A percentile compares a stretch with the other conserved stretches of the same genome.
These are phyloP conservation scores for Scleroderma citrinum DNA, from an alignment of 768 basidiomycete species.

Conservation along the genomic window DNA sequence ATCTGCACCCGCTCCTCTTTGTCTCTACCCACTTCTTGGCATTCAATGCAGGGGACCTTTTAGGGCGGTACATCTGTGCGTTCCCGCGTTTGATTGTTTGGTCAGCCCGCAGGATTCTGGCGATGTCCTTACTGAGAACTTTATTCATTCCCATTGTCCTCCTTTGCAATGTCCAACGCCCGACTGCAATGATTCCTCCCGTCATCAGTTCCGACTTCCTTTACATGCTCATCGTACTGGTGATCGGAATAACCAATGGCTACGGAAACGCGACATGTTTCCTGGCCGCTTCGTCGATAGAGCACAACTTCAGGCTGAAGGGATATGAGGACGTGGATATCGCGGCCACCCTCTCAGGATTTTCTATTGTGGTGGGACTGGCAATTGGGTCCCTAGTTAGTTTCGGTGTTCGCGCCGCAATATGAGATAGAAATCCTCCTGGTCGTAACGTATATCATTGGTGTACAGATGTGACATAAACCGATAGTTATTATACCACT, in stretches of 20 bases:
- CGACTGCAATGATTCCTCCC: constrained; percentile 21
- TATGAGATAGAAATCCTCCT: background rate
- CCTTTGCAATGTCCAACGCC: constrained; percentile 76
- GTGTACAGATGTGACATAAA: background rate
- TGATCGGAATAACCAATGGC: constrained; percentile 78
- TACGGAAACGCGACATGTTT: constrained; percentile 73
- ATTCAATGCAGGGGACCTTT: constrained; percentile 68
- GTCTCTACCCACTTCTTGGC: constrained; percentile 70
- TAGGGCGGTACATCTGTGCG: constrained; percentile 64
- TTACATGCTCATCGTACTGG: constrained; percentile 68
- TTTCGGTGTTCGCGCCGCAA: constrained; percentile 41
- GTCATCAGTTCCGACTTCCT: constrained; percentile 71
- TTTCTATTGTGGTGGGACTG: constrained; percentile 73
- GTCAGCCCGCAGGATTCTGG: constrained; percentile 57
- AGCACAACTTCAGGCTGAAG: constrained; percentile 69
- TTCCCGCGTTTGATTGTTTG: constrained; percentile 62
- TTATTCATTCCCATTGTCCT: constrained; percentile 84
- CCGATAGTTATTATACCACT: no score
- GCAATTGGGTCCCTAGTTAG: constrained; percentile 71
- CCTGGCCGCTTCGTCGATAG: constrained; percentile 77
- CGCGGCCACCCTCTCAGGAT: constrained; percentile 76
- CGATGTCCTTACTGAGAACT: constrained; percentile 61
- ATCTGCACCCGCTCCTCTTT: constrained; percentile 78
- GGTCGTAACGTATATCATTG: background rate
- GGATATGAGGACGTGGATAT: constrained; percentile 79